Evolutionary conservation across 106 monocot species (phyloP).

Genomic region (Dactylorhiza incarnata): DNA sequence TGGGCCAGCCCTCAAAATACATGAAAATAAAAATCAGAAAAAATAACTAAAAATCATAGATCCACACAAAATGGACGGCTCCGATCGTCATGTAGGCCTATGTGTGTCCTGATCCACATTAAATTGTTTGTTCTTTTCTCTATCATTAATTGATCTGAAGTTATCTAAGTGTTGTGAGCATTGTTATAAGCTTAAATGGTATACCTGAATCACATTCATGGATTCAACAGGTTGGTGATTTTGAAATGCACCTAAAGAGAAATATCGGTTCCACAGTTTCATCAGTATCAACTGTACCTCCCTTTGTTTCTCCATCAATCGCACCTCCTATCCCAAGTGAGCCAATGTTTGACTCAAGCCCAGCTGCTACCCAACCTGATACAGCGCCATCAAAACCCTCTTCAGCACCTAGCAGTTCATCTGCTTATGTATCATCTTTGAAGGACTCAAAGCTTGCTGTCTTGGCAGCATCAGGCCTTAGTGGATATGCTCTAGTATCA

Average conservation of each 20-base stretch:
- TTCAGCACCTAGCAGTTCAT: conserved; percentile 30
- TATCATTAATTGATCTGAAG: background rate
- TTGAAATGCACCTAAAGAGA: conserved; percentile 86
- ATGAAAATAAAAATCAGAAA: too few relatives aligned
- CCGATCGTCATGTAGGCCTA: too few relatives aligned
- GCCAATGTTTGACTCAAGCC: conserved; percentile 47
- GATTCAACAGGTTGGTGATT: conserved; percentile 60
- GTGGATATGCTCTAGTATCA: conserved; percentile 55
- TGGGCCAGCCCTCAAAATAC: too few relatives aligned
- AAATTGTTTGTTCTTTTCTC: background rate
- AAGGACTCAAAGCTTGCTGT: conserved; percentile 59
- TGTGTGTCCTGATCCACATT: too few relatives aligned
- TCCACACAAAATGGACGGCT: too few relatives aligned
- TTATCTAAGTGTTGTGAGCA: background rate
- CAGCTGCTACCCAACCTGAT: conserved; percentile 15
- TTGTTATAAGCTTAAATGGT: background rate
- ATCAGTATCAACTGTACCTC: conserved; percentile 15
- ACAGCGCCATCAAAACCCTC: conserved; percentile 25
- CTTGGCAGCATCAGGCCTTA: conserved; percentile 49
- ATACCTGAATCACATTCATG: background rate
- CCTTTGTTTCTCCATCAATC: conserved; percentile 54
- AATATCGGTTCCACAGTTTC: conserved; percentile 27
- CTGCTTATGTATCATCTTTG: conserved; percentile 40
- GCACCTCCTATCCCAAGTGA: conserved; percentile 68
- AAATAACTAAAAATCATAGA: too few relatives aligned